Evolutionary conservation across 2,329 filamentous ascomycete genomes (phyloP), one percentile per base, ranked within the genome.

Genomic region (Phaeosphaeriaceae sp.): DNA sequence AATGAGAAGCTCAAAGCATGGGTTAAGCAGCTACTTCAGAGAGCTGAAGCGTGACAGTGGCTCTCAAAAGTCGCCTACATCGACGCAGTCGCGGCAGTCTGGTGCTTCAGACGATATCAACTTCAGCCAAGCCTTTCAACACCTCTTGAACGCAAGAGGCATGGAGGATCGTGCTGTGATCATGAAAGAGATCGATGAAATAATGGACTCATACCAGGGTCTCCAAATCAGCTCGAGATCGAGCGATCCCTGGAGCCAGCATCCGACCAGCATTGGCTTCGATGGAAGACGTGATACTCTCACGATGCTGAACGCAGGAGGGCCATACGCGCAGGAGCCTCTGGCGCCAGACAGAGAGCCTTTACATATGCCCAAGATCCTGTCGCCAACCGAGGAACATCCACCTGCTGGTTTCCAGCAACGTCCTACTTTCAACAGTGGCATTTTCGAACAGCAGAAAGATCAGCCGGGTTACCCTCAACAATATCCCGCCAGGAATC

Each of bases 161-260:
- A 56, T 56, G 17, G 56, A 68, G 36, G 67, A 72, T n/a, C 67
- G 56, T 13, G 58, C 58, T 36, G 51, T 61, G 6, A 68, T 71
- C 44, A 71, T 74, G 68, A 66, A 70, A 53, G 70, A 76, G 22
- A 75, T 77, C 25, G 70, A 76, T 45, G 66, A 76, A 41, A 73
- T 76, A 27, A 72, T 74, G 46, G 63, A 59, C 21, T 67, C 69
- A 3, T 77, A 75, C 47, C 68, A 75, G 57, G 66, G 62, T 2
- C 54, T 75, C 1, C 40, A 56, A 24, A 24, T 63, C 7, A 54
- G 44, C 11, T 48, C 50, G n/a, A 40, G 21, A 7, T 5, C 49
- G 36, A 47, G 47, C 21, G 44, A 61, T 15, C 36, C 48, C 15
- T 56, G 59, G 60, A 44, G 6, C 13, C 36, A 47, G 3, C 44